phyloP scores from a whole-genome alignment of 2,329 filamentous ascomycete species.

The Podosphaera fusca region DNA sequence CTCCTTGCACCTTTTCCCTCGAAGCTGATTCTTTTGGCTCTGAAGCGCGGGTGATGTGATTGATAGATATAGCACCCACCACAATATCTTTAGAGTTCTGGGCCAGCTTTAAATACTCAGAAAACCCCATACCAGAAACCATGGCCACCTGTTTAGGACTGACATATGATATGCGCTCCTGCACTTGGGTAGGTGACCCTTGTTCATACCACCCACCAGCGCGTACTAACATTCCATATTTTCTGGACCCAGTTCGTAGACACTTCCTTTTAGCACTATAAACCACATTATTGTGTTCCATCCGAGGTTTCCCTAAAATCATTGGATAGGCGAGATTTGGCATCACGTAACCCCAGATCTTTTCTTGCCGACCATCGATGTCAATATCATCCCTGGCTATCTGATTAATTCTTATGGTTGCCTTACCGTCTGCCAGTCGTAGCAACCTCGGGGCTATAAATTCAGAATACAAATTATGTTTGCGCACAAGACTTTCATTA shows the following conservation, averaged over 20 bases:
- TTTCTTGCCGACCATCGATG: background rate
- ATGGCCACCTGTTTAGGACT: background rate
- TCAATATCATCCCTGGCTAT: background rate
- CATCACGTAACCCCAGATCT: background rate
- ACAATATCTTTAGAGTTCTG: too few relatives aligned
- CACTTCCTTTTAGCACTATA: background rate
- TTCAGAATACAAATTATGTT: background rate
- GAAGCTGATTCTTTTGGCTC: too few relatives aligned
- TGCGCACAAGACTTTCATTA: slow-evolving; percentile 1
- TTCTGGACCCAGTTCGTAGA: background rate
- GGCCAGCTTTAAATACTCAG: too few relatives aligned
- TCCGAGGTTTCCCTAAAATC: too few relatives aligned
- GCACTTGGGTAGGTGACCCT: background rate
- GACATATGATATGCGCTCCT: background rate
- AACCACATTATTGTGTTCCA: too few relatives aligned
- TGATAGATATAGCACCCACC: too few relatives aligned
- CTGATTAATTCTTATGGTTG: background rate
- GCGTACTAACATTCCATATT: background rate
- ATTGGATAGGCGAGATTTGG: too few relatives aligned
- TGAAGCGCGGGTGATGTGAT: too few relatives aligned
- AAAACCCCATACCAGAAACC: too few relatives aligned
- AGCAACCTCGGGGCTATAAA: too few relatives aligned
- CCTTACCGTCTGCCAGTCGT: too few relatives aligned
- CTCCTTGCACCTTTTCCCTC: too few relatives aligned
- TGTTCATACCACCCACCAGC: background rate